phyloP scores from a whole-genome alignment of 139 green algal species.

The Micractinium conductrix region DNA sequence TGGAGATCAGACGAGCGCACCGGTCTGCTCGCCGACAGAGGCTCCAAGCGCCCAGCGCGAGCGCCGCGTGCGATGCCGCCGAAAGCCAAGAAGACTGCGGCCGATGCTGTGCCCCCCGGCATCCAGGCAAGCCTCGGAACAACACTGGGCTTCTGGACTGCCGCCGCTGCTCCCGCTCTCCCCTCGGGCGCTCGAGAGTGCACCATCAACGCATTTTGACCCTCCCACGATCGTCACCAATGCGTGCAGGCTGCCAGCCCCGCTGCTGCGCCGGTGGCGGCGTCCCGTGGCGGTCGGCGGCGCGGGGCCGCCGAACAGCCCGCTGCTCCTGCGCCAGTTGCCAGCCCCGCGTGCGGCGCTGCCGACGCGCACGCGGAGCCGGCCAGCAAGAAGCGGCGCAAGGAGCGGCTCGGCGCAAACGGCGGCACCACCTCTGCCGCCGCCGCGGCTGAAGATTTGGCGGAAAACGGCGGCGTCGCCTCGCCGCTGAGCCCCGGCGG shows the following conservation, averaged over 20 bases:
- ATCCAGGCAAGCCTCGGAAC: no score
- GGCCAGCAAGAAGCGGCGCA: constrained; percentile 31
- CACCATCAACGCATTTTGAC: no score
- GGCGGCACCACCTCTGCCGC: constrained; percentile 11
- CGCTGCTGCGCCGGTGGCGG: not conserved
- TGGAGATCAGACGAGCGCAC: no score
- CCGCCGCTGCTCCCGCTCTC: no score
- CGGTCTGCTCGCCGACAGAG: no score
- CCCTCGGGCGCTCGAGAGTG: no score
- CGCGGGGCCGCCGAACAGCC: not conserved
- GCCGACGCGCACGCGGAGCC: not conserved
- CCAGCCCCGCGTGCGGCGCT: not conserved
- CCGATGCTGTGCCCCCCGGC: no score
- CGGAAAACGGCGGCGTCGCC: not conserved
- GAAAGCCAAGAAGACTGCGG: no score
- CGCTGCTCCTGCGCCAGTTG: not conserved
- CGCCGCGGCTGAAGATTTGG: not conserved
- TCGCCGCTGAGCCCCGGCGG: constrained; percentile 7
- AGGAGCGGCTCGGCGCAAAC: not conserved
- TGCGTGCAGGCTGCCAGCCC: not conserved
- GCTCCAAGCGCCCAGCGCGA: no score
- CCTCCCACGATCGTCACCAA: no score
- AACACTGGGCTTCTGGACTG: no score
- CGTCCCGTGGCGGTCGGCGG: not conserved
- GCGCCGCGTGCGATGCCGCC: no score